Evolutionary conservation across 2,329 filamentous ascomycete genomes (phyloP), one percentile per base, ranked within the genome.

Genomic region (Lachnellula arida): DNA sequence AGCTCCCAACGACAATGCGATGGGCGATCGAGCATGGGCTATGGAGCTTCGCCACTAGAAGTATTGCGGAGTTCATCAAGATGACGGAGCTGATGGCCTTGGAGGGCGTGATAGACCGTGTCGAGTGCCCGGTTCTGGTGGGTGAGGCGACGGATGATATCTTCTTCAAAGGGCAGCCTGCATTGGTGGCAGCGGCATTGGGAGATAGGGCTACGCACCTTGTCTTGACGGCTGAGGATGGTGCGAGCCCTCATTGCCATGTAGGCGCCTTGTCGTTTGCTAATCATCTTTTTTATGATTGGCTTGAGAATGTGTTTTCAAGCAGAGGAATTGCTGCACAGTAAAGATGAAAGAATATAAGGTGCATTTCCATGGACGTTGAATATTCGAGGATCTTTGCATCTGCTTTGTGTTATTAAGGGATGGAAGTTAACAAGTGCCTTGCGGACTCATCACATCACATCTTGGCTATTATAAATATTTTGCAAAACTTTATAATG

Each of bases 91-190:
- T 25, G 28, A 57, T 59, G 48, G 55, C 48, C 14, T 32, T 64
- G 4, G 51, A 52, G 12, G 53, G 50, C 11, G 40, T 63, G 17
- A 52, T 49, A 35, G 42, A 64, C 15, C 50, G 61, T 17, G 67
- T 69, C 46, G 56, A 46, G 3, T 55, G 61, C 2, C 71, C 70
- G 3, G 62, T 66, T 2, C 68, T 65, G 42, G 62, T 70, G 6
- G 68, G 50, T 2, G 58, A 61, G 3, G 65, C 67, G 6, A 46
- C 58, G 46, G 35, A 57, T 32, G 68, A 70, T 32, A 56, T 62
- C 48, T 68, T 68, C 55, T 68, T 67, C 54, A 40, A 61, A 23
- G 65, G 66, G 0, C 66, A 68, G 59, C 66, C 66, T 17, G 43
- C 56, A 43, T 17, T 54, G 47, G 59, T 68, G n/a, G 60, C 49